Conservation (phyloP, 2,329 filamentous ascomycete species). For the Calonectria hawksworthii region DNA sequence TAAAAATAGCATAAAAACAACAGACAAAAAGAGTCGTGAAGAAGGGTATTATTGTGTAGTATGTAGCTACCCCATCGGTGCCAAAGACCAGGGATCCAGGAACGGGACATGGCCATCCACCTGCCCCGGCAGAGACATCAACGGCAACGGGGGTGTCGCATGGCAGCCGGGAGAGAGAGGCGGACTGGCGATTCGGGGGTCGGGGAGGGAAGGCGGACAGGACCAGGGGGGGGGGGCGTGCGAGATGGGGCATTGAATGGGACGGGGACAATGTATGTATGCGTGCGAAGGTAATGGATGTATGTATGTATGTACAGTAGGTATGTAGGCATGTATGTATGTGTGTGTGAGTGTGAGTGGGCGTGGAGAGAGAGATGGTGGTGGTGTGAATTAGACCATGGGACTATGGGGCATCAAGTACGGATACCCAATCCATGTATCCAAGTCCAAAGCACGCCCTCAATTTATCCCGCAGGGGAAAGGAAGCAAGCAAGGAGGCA, state of each 20-base stretch:
- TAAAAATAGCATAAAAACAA: not conserved
- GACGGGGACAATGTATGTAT: conserved; percentile 7
- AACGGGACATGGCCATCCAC: conserved; percentile 35
- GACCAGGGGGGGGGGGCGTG: conserved; percentile 26
- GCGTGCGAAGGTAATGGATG: not conserved
- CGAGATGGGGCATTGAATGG: conserved; percentile 12
- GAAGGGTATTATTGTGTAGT: not conserved
- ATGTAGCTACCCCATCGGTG: not conserved
- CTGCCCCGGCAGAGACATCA: conserved; percentile 19
- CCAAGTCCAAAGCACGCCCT: conserved; percentile 44
- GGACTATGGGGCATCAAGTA: conserved; percentile 54
- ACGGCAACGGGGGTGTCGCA: conserved; percentile 40
- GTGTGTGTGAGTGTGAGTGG: conserved; percentile 23
- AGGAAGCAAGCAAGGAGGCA: conserved; percentile 18
- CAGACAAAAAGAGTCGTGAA: not conserved
- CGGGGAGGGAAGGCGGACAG: conserved; percentile 15
- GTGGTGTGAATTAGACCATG: conserved; percentile 44
- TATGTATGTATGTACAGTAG: not conserved
- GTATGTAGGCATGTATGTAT: conserved; percentile 8
- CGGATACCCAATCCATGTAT: conserved; percentile 57
- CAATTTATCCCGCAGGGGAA: conserved; percentile 53
- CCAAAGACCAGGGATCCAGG: conserved; percentile 33
- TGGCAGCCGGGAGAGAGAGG: conserved; percentile 35
- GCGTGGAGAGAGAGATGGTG: conserved; percentile 38
- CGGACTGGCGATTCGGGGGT: conserved; percentile 14